Evolutionary conservation across 768 basidiomycete genomes (phyloP), one percentile per base, ranked within the genome.

Genomic region (Multifurca ochricompacta): DNA sequence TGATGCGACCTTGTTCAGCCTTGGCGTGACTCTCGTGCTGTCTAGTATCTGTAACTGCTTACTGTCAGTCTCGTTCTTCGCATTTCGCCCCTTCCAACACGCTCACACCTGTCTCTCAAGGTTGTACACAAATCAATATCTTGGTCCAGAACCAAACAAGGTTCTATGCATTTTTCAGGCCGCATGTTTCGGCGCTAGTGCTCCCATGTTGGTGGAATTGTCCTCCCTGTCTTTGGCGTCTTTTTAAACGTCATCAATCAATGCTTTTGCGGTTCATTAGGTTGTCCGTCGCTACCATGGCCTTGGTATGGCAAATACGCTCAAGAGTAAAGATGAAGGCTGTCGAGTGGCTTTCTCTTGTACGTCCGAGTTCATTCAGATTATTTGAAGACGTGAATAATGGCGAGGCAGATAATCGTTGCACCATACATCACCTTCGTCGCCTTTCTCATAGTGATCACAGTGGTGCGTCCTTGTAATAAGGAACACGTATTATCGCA

Each of bases 131-230:
- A 30, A 54, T 31, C 28, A 58, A 27, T 58, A 53, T 30, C 23
- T 35, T 28, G 56, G 56, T 3, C 56, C 56, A 3, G 51, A 53
- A 43, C 56, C 56, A 30, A 43, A 34, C 4, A 53, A 40, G 19
- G 16, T 2, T 13, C 27, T 55, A 30, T 55, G 48, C 42, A 21
- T 54, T 25, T 14, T 55, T 23, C 57, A 55, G 40, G 56, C 56
- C 6, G 56, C 56, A 11, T 30, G 19, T 6, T 47, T 57, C 28
- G 57, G 53, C 36, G 48, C 47, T 21, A 18, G 35, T 13, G 46
- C 35, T 23, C 53, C 53, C 5, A 58, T 45, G 53, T 58, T n/a
- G 11, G 35, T 42, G 28, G 27, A 23, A 8, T 28, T 21, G 40
- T 32, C 48, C 30, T 19, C n/a, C 30, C 48, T 6, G n/a, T n/a